Conservation (phyloP, 2,329 filamentous ascomycete species). For the Exophiala phaeomuriformis region DNA sequence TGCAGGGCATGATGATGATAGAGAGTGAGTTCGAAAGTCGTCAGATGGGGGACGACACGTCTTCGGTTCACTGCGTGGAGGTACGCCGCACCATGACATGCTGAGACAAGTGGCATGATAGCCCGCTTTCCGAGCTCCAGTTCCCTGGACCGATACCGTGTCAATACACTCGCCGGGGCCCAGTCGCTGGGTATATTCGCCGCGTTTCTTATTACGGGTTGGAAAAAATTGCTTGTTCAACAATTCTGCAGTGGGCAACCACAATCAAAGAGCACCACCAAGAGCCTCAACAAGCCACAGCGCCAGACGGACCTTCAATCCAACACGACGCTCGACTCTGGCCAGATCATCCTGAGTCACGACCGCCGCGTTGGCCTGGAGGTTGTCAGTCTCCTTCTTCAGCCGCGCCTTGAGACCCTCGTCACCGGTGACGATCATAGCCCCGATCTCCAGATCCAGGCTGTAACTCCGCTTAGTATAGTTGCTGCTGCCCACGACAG, state of each 20-base stretch:
- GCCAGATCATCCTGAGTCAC: constrained; percentile 73
- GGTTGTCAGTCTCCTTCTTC: constrained; percentile 70
- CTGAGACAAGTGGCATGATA: too few relatives aligned
- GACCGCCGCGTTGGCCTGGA: constrained; percentile 64
- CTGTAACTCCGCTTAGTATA: constrained; percentile 93
- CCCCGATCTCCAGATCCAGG: constrained; percentile 83
- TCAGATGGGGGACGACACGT: too few relatives aligned
- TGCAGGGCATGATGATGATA: too few relatives aligned
- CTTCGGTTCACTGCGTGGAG: too few relatives aligned
- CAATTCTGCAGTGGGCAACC: neutral
- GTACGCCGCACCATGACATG: too few relatives aligned
- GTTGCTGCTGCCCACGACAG: constrained; percentile 83
- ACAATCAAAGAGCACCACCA: constrained; percentile 67
- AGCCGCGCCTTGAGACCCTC: constrained; percentile 62
- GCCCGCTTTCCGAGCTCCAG: too few relatives aligned
- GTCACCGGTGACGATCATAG: constrained; percentile 75
- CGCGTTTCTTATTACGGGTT: too few relatives aligned
- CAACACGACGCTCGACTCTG: constrained; percentile 72
- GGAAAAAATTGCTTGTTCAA: neutral
- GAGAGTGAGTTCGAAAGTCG: too few relatives aligned
- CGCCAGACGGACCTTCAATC: constrained; percentile 73
- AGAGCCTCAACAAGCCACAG: constrained; percentile 90
- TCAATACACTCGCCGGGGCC: too few relatives aligned
- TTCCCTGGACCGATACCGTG: too few relatives aligned
- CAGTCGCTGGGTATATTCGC: too few relatives aligned